Percentiles rank a stretch among this genome's conserved stretches.
These are phyloP conservation scores for Westerdykella sp. DNA, from an alignment of 2,329 filamentous ascomycete genomes.

Conservation along the genomic window DNA sequence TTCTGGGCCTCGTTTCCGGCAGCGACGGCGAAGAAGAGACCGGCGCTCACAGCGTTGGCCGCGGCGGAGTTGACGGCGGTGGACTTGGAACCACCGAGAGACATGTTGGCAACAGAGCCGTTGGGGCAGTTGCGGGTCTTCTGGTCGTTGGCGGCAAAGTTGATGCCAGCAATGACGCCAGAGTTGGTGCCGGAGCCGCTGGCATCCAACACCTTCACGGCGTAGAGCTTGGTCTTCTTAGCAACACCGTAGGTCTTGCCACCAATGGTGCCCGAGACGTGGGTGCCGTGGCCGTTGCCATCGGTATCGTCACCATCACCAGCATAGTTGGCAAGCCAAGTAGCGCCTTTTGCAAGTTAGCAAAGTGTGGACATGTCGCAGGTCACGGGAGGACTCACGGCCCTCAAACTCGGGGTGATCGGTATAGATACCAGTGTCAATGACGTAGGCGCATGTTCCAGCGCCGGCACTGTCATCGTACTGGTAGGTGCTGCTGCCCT, in stretches of 20 bases:
- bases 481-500: constrained; percentile 29
- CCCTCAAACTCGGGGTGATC: constrained; percentile 45
- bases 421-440: constrained; percentile 58
- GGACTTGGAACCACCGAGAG: constrained; percentile 36
- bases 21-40: constrained; percentile 38
- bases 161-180: constrained; percentile 37
- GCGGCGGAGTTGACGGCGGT: constrained; percentile 36
- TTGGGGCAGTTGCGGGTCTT: constrained; percentile 32
- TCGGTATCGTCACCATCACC: constrained; percentile 32
- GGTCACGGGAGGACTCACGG: constrained; percentile 15
- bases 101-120: constrained; percentile 36
- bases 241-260: constrained; percentile 35
- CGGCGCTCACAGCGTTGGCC: constrained; percentile 29
- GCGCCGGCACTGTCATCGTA: constrained; percentile 37
- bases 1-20: constrained; percentile 35
- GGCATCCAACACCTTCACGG: constrained; percentile 37
- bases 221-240: constrained; percentile 36
- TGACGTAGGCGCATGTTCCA: constrained; percentile 51
- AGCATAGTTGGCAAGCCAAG: constrained; percentile 34
- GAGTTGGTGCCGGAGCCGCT: constrained; percentile 37
- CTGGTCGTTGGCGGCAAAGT: constrained; percentile 30
- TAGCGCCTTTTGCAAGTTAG: constrained; percentile 18
- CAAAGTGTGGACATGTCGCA: neutral
- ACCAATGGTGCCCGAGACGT: constrained; percentile 34
- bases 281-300: constrained; percentile 38